phyloP scores from a whole-genome alignment of 352 stramenopile genomes.

The Pythium insidiosum region DNA sequence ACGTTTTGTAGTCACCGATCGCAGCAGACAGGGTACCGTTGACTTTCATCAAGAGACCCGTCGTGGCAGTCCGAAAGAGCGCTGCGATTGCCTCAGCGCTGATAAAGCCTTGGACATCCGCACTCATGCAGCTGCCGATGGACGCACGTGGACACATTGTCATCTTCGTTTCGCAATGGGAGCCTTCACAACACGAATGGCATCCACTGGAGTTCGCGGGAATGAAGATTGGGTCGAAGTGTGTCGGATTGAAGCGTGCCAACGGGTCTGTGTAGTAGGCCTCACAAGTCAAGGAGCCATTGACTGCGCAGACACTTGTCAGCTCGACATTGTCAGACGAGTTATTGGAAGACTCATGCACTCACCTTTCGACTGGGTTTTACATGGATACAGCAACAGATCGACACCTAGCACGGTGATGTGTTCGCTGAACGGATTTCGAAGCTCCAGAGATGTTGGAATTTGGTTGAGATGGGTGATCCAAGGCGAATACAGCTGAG shows the following conservation, averaged over 20 bases:
- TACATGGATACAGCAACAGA: conserved; percentile 67
- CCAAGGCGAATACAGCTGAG: conserved; percentile 65
- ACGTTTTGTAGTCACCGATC: conserved; percentile 57
- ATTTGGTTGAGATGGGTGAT: conserved; percentile 63
- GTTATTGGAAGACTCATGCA: conserved; percentile 1
- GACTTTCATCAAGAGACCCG: conserved; percentile 69
- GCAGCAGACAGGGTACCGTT: conserved; percentile 68
- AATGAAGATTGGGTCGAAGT: conserved; percentile 66
- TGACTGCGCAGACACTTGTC: conserved; percentile 10
- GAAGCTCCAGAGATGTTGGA: conserved; percentile 60
- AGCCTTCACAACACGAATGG: conserved; percentile 73
- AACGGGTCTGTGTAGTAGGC: conserved; percentile 62
- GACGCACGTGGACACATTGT: conserved; percentile 49
- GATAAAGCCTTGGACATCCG: conserved; percentile 57
- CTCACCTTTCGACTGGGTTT: conserved; percentile 47
- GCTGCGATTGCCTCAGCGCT: conserved; percentile 67
- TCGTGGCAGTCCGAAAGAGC: conserved; percentile 61
- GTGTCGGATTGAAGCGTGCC: conserved; percentile 51
- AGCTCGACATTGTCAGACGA: neutral
- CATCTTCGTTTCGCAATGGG: conserved; percentile 37
- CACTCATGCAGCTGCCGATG: conserved; percentile 54
- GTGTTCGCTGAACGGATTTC: conserved; percentile 74
- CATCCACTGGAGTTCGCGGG: conserved; percentile 54
- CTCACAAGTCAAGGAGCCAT: conserved; percentile 42
- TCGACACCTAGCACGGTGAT: conserved; percentile 66